Conservation (phyloP, 768 basidiomycete genomes). For the Suillus discolor region DNA sequence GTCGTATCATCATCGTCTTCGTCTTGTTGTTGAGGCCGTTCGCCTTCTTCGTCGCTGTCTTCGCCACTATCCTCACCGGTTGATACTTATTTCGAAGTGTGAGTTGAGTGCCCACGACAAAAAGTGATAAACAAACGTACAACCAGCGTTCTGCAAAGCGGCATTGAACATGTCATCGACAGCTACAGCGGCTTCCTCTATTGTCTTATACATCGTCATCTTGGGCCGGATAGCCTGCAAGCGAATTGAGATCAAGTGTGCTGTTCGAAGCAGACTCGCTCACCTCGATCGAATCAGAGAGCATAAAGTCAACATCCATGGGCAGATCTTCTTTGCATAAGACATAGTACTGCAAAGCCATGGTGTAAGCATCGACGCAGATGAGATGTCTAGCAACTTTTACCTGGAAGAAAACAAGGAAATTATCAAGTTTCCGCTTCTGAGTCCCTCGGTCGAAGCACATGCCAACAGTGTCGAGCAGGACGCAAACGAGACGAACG, state of each 20-base stretch:
- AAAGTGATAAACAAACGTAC: constrained; percentile 37
- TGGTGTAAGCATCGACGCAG: constrained; percentile 9
- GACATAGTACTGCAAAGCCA: constrained; percentile 65
- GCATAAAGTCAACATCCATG: constrained; percentile 98
- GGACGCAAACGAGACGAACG: constrained; percentile 84
- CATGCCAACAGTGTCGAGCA: constrained; percentile 95
- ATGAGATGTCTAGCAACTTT: constrained; percentile 7
- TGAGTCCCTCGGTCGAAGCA: constrained; percentile 96
- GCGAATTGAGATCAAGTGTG: constrained; percentile 8
- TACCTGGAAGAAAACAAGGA: constrained; percentile 93
- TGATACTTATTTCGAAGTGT: constrained; percentile 30
- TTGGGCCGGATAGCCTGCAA: constrained; percentile 85
- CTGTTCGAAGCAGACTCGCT: constrained; percentile 13
- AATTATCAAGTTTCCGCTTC: constrained; percentile 91
- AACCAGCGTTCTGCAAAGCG: constrained; percentile 59
- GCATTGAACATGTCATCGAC: constrained; percentile 89
- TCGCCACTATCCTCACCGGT: constrained; percentile 46
- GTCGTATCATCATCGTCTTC: constrained; percentile 64
- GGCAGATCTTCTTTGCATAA: constrained; percentile 89
- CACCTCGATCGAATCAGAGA: constrained; percentile 92
- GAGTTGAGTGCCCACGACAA: constrained; percentile 9
- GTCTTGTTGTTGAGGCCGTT: constrained; percentile 50
- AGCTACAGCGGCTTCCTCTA: constrained; percentile 83
- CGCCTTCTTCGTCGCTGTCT: constrained; percentile 52
- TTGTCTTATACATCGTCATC: constrained; percentile 63